phyloP scores from a whole-genome alignment of 2,329 filamentous ascomycete genomes.

The Aspergillus sojae region DNA sequence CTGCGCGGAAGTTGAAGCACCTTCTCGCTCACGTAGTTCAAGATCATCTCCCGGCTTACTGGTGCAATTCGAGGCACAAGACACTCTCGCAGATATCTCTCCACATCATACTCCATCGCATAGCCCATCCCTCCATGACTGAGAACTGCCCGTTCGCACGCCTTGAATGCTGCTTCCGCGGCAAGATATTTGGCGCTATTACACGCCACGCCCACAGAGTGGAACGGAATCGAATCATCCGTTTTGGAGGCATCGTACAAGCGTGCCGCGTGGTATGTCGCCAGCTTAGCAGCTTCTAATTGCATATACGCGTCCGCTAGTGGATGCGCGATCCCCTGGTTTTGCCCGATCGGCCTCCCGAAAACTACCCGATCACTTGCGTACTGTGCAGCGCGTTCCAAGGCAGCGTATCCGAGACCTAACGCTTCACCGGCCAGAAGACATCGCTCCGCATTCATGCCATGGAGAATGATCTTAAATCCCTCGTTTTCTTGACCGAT shows the following conservation, averaged over 20 bases:
- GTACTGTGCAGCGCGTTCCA: constrained; percentile 65
- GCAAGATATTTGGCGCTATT: constrained; percentile 71
- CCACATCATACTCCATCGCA: constrained; percentile 64
- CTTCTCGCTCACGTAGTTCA: constrained; percentile 50
- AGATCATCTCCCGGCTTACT: constrained; percentile 56
- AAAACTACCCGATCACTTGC: constrained; percentile 66
- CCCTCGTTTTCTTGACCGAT: constrained; percentile 75
- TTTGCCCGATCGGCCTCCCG: constrained; percentile 60
- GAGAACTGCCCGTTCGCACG: constrained; percentile 60
- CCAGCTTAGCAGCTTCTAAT: constrained; percentile 62
- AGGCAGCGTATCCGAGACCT: constrained; percentile 74
- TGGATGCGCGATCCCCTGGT: constrained; percentile 63
- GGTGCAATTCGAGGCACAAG: constrained; percentile 63
- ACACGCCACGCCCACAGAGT: constrained; percentile 64
- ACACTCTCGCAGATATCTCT: constrained; percentile 61
- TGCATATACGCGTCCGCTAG: constrained; percentile 63
- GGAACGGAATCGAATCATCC: constrained; percentile 55
- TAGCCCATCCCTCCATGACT: constrained; percentile 66
- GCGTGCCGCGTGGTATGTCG: constrained; percentile 62
- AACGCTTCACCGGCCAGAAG: constrained; percentile 77
- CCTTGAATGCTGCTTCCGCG: constrained; percentile 62
- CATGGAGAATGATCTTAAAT: constrained; percentile 77
- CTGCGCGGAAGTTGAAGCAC: constrained; percentile 46
- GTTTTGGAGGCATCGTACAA: constrained; percentile 58
- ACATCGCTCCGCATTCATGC: constrained; percentile 79